These are phyloP conservation scores for Calycina marina DNA, from an alignment of 2,329 filamentous ascomycete species.

Conservation along the genomic window DNA sequence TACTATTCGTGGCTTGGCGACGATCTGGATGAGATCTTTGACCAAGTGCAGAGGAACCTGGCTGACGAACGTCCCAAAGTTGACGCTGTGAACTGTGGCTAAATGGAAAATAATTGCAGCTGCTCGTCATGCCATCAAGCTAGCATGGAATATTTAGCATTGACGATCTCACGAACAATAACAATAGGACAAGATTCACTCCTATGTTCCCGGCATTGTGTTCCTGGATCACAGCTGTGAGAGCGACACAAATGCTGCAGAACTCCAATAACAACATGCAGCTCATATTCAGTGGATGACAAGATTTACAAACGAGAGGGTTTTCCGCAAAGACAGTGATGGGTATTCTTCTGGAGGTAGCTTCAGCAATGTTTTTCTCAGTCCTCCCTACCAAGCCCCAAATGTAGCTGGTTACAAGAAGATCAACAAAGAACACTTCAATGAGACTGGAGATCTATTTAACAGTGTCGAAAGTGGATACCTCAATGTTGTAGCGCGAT, in stretches of 20 bases:
- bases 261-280: conserved; percentile 24
- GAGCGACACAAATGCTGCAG: neutral
- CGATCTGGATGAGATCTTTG: no score
- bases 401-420: conserved; percentile 14
- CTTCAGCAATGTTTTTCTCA: conserved; percentile 34
- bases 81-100: no score
- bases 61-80: no score
- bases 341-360: conserved; percentile 29
- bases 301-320: conserved; percentile 11
- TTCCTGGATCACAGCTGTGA: neutral
- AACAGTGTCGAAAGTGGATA: conserved; percentile 18
- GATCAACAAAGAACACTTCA: conserved; percentile 5
- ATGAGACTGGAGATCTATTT: conserved; percentile 2
- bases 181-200: no score
- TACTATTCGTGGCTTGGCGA: no score
- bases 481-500: conserved; percentile 38
- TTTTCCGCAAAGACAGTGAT: conserved; percentile 22
- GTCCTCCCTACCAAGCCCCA: conserved; percentile 30
- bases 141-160: no score
- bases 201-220: conserved; percentile 1
- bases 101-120: no score
- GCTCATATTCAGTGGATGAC: conserved; percentile 1
- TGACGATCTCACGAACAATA: no score
- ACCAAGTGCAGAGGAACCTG: no score
- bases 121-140: no score